Percentiles rank a stretch among this genome's conserved stretches.
phyloP scores from a whole-genome alignment of 257 asterid genomes.

The Mentha longifolia region DNA sequence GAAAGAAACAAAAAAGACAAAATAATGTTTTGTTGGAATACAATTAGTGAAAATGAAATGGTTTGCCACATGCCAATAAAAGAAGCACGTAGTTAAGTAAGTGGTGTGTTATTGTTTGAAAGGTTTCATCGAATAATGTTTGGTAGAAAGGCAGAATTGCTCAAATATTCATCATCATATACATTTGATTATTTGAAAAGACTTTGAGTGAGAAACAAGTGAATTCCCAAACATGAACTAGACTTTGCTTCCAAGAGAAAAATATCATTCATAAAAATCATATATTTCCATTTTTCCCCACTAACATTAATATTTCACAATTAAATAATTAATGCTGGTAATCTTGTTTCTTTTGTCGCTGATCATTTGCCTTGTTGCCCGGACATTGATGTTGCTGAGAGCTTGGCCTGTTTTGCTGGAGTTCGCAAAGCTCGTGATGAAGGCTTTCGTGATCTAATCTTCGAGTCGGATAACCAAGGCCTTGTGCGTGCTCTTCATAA shows the following conservation, averaged over 20 bases:
- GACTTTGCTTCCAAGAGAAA: conserved; percentile 68
- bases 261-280: conserved; percentile 26
- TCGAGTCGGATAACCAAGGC: no score
- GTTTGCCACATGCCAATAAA: conserved; percentile 26
- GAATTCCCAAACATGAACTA: conserved; percentile 38
- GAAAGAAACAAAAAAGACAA: conserved; percentile 27
- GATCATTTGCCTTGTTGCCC: no score
- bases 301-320: not conserved
- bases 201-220: conserved; percentile 70
- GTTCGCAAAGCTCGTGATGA: no score
- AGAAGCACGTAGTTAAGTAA: conserved; percentile 10
- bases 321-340: not conserved
- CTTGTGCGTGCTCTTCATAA: no score
- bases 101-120: conserved; percentile 30
- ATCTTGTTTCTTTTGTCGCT: not conserved
- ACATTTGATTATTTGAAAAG: conserved; percentile 21
- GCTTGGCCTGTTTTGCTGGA: no score
- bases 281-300: conserved; percentile 4
- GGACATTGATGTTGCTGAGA: no score
- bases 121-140: conserved; percentile 35
- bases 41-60: conserved; percentile 17
- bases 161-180: conserved; percentile 35
- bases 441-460: no score
- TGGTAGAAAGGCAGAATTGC: conserved; percentile 44
- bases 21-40: conserved; percentile 32